Evolutionary conservation across 768 basidiomycete species (phyloP).

Genomic region (Phanerochaete sordida): DNA sequence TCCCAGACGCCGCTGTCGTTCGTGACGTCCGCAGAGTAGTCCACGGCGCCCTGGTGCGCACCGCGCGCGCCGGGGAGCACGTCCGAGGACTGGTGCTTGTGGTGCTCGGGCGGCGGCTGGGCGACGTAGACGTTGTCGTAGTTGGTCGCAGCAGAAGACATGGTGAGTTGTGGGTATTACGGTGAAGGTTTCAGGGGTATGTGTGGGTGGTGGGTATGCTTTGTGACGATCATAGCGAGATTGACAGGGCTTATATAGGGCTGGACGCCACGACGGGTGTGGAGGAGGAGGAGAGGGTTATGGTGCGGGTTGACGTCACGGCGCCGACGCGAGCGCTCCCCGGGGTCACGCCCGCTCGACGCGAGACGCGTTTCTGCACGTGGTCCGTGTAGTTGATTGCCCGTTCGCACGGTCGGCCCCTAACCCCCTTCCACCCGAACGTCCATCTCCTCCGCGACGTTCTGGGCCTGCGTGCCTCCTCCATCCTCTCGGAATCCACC

Average conservation of each 20-base stretch:
- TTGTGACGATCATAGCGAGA: not conserved
- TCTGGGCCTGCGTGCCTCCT: not conserved
- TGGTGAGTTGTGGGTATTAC: not conserved
- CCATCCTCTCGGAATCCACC: not conserved
- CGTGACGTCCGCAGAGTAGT: conserved; percentile 39
- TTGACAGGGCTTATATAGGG: not conserved
- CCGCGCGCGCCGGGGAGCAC: conserved; percentile 42
- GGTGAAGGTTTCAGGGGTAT: not conserved
- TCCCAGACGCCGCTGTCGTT: conserved; percentile 27
- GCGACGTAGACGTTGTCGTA: conserved; percentile 8
- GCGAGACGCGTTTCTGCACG: conserved; percentile 10
- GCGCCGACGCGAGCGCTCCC: not conserved
- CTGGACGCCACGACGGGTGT: not conserved
- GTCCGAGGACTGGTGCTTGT: conserved; percentile 45
- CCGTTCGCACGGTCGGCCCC: conserved; percentile 8
- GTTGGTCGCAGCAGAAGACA: conserved; percentile 7
- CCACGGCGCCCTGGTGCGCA: conserved; percentile 21
- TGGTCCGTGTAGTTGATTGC: conserved; percentile 6
- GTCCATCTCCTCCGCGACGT: not conserved
- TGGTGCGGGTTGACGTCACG: conserved; percentile 1
- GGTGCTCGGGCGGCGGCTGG: conserved; percentile 35
- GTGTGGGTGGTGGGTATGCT: not conserved
- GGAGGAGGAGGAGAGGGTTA: not conserved
- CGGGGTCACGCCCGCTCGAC: conserved; percentile 3
- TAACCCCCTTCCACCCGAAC: not conserved